These are phyloP conservation scores for Clathrospora elynae DNA, from an alignment of 2,329 filamentous ascomycete genomes.

Conservation along the genomic window DNA sequence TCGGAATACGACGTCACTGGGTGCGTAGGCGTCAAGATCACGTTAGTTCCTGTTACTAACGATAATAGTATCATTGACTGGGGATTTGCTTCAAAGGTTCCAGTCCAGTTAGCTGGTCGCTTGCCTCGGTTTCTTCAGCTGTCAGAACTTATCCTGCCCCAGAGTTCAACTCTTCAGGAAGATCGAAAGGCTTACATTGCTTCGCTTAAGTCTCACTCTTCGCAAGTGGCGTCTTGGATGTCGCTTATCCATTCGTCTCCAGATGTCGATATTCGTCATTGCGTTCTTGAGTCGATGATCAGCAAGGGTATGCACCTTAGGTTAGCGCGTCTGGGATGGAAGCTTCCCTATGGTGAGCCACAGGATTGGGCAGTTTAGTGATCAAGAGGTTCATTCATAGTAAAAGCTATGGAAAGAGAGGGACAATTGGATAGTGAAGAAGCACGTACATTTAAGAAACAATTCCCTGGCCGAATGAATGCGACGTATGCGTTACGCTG, in stretches of 20 bases:
- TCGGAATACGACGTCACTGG: constrained; percentile 13
- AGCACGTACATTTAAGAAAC: too few species aligned
- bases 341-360: too few species aligned
- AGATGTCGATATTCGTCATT: constrained; percentile 10
- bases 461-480: too few species aligned
- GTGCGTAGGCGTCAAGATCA: not conserved
- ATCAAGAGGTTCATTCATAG: too few species aligned
- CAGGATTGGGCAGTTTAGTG: too few species aligned
- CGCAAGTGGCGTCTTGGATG: constrained; percentile 4
- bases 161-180: constrained; percentile 10
- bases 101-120: constrained; percentile 11
- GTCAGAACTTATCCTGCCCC: constrained; percentile 9
- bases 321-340: too few species aligned
- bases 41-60: not conserved
- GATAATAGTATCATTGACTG: constrained; percentile 10
- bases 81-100: constrained; percentile 16
- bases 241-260: constrained; percentile 6
- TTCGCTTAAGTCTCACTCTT: constrained; percentile 9
- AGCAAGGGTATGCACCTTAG: too few species aligned
- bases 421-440: too few species aligned
- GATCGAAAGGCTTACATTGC: constrained; percentile 14
- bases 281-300: constrained; percentile 13
- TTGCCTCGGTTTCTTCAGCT: constrained; percentile 15
- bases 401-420: too few species aligned
- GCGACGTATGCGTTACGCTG: too few species aligned